Base-by-base conservation (phyloP, 306 rosid species). In the Casuarina equisetifolia region DNA sequence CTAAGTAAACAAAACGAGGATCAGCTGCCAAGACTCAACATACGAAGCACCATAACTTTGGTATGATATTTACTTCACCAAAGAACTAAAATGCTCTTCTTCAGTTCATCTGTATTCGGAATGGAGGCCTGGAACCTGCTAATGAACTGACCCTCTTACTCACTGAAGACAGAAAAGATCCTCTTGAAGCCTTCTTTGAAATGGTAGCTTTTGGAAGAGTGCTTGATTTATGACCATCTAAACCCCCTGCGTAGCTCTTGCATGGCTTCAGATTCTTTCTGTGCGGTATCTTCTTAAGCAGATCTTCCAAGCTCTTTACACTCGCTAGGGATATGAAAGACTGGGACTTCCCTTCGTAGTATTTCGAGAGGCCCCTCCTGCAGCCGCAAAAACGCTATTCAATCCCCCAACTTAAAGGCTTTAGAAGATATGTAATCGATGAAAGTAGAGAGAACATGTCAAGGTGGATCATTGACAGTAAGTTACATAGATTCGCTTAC, bases 341-440 rank as follows among this genome's bases (percentile, higher is more conserved):
- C 58, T 95, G 89, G 0, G 97, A 82, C 81, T 91, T 91, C 38
- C 99, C 97, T 83, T 95, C 79, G 77, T 92, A 95, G 46, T 72
- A 87, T 79, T 79, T 91, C 0, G 99, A 95, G 19, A 95, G 72
- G 39, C 99, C 99, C 86, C 92, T 92, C 90, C 99, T 95, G 90
- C 85, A 87, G 49, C 80, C 15, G 20, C 53, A 7, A 75, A 25
- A 3, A 70, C 67, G 74, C 61, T 13, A 78, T 2, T 76, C 46
- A 86, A 25, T 62, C 78, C 63, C 48, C 40, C 8, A 66, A 69
- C 39, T 61, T 39, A 25, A 53, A 51, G 59, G 42, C 48, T 54
- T 54, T 58, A 62, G 8, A n/a, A 20, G 43, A 74, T 6, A 51
- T 25, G 17, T 43, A 49, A 40, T 2, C 12, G 1, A 54, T 42